A percentile compares a stretch with the other conserved stretches of the same genome.
These are phyloP conservation scores for Microcyclospora tardicrescens DNA, from an alignment of 2,329 filamentous ascomycete species.

Conservation along the genomic window DNA sequence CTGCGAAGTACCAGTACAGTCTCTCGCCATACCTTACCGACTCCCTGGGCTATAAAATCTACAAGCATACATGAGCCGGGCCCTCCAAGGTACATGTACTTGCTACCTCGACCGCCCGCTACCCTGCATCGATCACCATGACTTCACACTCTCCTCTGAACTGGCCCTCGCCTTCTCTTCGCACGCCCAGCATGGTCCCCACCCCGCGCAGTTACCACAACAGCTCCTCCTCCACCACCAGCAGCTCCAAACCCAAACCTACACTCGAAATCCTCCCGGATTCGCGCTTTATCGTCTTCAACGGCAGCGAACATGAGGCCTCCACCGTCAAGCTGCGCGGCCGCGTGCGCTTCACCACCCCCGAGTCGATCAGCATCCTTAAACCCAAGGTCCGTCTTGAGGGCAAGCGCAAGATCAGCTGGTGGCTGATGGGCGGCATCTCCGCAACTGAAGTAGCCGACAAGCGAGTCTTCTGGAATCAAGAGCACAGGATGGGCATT, in stretches of 20 bases:
- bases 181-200: conserved; percentile 17
- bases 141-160: no score
- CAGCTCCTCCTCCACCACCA: conserved; percentile 4
- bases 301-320: conserved; percentile 35
- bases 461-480: conserved; percentile 34
- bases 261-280: conserved; percentile 34
- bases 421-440: conserved; percentile 25
- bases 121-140: no score
- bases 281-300: conserved; percentile 37
- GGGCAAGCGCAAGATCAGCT: conserved; percentile 35
- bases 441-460: conserved; percentile 29
- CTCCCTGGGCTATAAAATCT: no score
- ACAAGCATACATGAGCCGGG: no score
- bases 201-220: conserved; percentile 12
- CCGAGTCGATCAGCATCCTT: conserved; percentile 35
- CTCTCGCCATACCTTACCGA: no score
- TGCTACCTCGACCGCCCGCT: no score
- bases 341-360: conserved; percentile 33
- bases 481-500: conserved; percentile 33
- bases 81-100: no score
- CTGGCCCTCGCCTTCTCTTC: conserved; percentile 2
- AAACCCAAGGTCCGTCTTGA: conserved; percentile 34
- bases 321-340: conserved; percentile 33
- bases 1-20: no score
- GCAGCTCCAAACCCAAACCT: conserved; percentile 13